Evolutionary conservation across 176 grass and related monocot genomes (phyloP).

Genomic region (Carex littledalei): DNA sequence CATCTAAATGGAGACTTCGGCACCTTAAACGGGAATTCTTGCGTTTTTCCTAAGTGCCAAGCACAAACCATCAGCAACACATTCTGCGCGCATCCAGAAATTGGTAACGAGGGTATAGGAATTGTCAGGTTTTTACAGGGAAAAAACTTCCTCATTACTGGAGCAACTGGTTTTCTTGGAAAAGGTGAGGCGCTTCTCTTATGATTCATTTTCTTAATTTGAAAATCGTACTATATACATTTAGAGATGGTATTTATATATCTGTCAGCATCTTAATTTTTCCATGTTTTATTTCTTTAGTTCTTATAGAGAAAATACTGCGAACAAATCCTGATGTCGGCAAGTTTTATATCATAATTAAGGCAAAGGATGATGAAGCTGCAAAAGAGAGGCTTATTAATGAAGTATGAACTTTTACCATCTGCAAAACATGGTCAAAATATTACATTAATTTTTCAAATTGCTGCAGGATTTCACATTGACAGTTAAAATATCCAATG

Average conservation of each 20-base stretch:
- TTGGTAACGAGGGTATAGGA: constrained; percentile 40
- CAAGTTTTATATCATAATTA: constrained; percentile 88
- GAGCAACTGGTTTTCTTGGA: constrained; percentile 80
- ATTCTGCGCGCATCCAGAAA: background rate
- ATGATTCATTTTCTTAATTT: background rate
- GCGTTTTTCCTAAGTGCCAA: background rate
- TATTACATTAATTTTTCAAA: background rate
- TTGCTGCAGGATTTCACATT: background rate
- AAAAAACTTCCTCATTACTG: constrained; percentile 86
- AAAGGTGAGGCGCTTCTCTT: constrained; percentile 42
- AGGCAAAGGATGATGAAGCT: constrained; percentile 58
- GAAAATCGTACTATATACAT: background rate
- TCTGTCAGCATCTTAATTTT: background rate
- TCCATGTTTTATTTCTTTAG: constrained; percentile 19
- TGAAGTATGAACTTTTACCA: constrained; percentile 35
- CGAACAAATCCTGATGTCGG: constrained; percentile 65
- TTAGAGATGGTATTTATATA: background rate
- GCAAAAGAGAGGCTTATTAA: constrained; percentile 51
- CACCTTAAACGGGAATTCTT: background rate
- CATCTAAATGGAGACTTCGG: constrained; percentile 10
- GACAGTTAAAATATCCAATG: background rate
- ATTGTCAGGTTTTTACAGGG: constrained; percentile 52
- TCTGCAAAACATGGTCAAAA: background rate
- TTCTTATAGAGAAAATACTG: constrained; percentile 90
- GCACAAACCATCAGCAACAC: background rate